These are phyloP conservation scores for Botryotinia convoluta DNA, from an alignment of 2,329 filamentous ascomycete species.

Conservation along the genomic window DNA sequence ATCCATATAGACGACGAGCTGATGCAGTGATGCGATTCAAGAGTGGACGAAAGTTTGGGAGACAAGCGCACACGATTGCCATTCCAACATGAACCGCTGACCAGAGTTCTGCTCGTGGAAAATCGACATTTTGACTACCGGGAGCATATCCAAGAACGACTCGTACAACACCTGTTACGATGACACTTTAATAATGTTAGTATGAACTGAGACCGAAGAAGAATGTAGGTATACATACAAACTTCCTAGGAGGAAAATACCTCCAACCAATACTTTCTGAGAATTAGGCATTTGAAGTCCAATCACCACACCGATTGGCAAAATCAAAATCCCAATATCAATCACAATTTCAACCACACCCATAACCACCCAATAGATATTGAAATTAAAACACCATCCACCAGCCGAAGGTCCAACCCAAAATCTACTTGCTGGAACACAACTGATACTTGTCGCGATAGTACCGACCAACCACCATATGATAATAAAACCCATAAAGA, in stretches of 20 bases:
- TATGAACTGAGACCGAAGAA: background rate
- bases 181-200: conserved; percentile 19
- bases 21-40: conserved; percentile 15
- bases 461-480: conserved; percentile 14
- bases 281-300: conserved; percentile 10
- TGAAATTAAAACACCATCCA: conserved; percentile 20
- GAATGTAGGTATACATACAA: conserved; percentile 7
- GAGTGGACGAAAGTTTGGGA: conserved; percentile 22
- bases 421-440: conserved; percentile 10
- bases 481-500: background rate
- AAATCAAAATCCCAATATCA: conserved; percentile 12
- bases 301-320: conserved; percentile 12
- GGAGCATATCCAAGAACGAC: conserved; percentile 21
- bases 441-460: conserved; percentile 3
- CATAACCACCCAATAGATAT: conserved; percentile 17
- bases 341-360: conserved; percentile 15
- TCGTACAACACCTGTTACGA: conserved; percentile 22
- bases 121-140: conserved; percentile 22
- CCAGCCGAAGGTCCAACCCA: conserved; percentile 9
- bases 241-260: conserved; percentile 16
- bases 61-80: conserved; percentile 24
- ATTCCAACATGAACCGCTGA: conserved; percentile 22
- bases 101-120: conserved; percentile 23
- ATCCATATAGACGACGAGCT: conserved; percentile 14
- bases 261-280: conserved; percentile 16